A percentile compares a stretch with the other conserved stretches of the same genome.
These are phyloP conservation scores for Yamadazyma sp. DNA, from an alignment of 1,139 yeast species.

Conservation along the genomic window DNA sequence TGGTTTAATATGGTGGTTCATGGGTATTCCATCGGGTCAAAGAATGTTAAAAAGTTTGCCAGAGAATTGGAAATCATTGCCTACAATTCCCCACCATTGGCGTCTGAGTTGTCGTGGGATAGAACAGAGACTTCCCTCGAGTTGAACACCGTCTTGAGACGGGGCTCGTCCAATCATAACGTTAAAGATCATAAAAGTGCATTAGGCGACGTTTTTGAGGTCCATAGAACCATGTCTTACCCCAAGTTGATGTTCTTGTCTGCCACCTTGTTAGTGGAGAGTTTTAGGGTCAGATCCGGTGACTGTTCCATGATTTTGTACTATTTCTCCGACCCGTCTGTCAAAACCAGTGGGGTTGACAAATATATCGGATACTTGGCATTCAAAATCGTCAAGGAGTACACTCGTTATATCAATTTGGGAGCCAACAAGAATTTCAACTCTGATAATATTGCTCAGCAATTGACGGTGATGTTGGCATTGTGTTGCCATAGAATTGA, in stretches of 20 bases:
- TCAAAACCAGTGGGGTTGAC: constrained; percentile 70
- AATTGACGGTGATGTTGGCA: constrained; percentile 66
- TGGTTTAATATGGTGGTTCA: constrained; percentile 96
- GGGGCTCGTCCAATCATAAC: constrained; percentile 85
- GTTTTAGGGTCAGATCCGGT: constrained; percentile 76
- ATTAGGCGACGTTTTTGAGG: constrained; percentile 50
- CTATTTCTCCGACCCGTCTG: constrained; percentile 86
- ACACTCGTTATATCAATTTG: constrained; percentile 41
- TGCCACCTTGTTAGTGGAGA: constrained; percentile 77
- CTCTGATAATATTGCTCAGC: constrained; percentile 64
- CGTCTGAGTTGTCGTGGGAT: constrained; percentile 81
- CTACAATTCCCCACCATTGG: constrained; percentile 86
- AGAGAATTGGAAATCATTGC: constrained; percentile 70
- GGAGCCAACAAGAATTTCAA: constrained; percentile 54
- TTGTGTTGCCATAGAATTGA: constrained; percentile 77
- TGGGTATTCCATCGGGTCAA: constrained; percentile 71
- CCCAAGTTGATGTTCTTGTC: constrained; percentile 88
- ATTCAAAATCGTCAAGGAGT: constrained; percentile 58
- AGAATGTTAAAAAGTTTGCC: constrained; percentile 47
- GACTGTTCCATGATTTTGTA: constrained; percentile 71
- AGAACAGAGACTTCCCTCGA: constrained; percentile 91
- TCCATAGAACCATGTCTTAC: constrained; percentile 59
- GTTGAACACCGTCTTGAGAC: constrained; percentile 82
- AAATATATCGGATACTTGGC: constrained; percentile 68
- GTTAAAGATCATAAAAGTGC: constrained; percentile 73